Conservation (phyloP, 2,329 filamentous ascomycete species). For the Exophiala bonariae region DNA sequence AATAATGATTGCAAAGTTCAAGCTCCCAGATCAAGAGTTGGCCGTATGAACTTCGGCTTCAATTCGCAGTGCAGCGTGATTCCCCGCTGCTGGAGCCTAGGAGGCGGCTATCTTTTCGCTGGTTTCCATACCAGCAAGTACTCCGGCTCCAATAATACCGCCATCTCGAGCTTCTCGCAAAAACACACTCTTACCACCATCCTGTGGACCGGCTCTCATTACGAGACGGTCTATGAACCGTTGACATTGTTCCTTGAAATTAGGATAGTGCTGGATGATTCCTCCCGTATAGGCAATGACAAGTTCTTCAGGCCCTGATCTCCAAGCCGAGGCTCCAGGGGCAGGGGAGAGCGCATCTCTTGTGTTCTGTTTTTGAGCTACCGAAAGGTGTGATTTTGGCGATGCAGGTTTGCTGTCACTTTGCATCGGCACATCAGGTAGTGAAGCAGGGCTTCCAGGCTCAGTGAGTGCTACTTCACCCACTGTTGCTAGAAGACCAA, state of each 20-base stretch:
- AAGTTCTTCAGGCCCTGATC: constrained; percentile 56
- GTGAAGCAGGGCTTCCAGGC: constrained; percentile 17
- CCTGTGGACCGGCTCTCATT: constrained; percentile 45
- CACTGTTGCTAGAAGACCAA: constrained; percentile 68
- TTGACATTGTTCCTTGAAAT: constrained; percentile 71
- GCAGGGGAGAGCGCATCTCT: constrained; percentile 24
- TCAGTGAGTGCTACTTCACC: constrained; percentile 56
- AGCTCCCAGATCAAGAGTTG: too few species aligned
- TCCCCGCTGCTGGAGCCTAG: too few species aligned
- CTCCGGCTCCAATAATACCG: constrained; percentile 57
- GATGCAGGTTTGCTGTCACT: constrained; percentile 21
- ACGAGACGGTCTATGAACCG: constrained; percentile 62
- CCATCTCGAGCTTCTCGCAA: constrained; percentile 54
- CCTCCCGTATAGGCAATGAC: constrained; percentile 79
- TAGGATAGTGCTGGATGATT: constrained; percentile 76
- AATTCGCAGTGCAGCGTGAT: too few species aligned
- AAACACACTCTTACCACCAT: constrained; percentile 51
- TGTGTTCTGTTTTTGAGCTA: constrained; percentile 8
- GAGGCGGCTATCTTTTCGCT: too few species aligned
- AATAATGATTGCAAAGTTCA: too few species aligned
- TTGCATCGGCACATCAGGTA: constrained; percentile 14
- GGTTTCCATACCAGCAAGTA: constrained; percentile 51
- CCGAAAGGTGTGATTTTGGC: constrained; percentile 13
- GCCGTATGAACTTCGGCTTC: too few species aligned
- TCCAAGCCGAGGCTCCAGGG: constrained; percentile 23